Conservation (phyloP, 2,329 filamentous ascomycete species). For the Leptographium lundbergii region DNA sequence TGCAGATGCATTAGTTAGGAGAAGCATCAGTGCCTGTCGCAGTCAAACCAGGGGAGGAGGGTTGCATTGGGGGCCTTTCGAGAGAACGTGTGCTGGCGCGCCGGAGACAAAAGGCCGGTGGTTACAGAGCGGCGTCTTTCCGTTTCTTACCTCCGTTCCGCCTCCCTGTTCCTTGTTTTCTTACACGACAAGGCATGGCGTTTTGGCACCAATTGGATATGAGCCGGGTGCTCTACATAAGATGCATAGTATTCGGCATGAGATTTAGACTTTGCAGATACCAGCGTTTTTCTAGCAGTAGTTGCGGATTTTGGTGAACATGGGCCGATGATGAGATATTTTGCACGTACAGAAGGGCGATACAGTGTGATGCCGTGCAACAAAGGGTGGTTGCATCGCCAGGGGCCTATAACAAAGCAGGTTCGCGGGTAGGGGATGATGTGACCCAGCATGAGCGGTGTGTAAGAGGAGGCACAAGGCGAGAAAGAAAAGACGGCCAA, state of each 20-base stretch:
- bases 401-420: background rate
- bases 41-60: too few species aligned
- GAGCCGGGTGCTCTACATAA: background rate
- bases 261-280: background rate
- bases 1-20: background rate
- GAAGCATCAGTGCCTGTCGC: background rate
- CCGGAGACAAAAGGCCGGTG: background rate
- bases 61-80: background rate
- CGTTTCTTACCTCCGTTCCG: background rate
- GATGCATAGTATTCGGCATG: background rate
- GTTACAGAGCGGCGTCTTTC: background rate
- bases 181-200: background rate
- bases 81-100: background rate
- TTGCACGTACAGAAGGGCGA: background rate
- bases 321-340: background rate
- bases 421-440: background rate
- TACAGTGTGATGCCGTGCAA: background rate
- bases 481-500: background rate
- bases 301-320: background rate
- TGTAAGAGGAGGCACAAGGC: background rate
- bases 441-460: background rate
- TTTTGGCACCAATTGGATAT: background rate
- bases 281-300: background rate
- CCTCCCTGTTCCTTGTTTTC: background rate
- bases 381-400: background rate